These are phyloP conservation scores for Pleurozium schreberi DNA, from an alignment of 225 moss, liverwort and hornwort species.

Conservation along the genomic window DNA sequence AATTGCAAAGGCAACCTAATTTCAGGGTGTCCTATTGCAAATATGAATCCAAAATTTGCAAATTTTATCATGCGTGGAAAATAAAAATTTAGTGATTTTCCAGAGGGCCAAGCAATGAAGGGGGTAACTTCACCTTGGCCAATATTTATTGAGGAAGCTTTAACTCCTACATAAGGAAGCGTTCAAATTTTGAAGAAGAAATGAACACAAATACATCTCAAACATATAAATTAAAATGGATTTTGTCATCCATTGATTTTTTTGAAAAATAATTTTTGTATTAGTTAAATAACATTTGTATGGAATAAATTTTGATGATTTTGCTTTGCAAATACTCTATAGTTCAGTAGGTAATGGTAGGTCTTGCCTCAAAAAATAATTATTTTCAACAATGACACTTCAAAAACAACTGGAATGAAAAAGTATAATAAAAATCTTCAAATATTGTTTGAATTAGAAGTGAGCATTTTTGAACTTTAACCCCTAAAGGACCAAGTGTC, in stretches of 20 bases:
- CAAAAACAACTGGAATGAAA: no score
- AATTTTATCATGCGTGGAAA: no score
- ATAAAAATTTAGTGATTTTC: no score
- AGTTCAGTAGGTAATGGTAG: neutral
- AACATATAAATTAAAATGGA: neutral
- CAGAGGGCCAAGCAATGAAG: no score
- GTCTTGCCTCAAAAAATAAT: neutral
- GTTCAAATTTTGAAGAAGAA: neutral
- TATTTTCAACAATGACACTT: no score
- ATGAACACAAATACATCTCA: neutral
- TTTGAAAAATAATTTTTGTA: neutral
- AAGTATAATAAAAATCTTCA: neutral
- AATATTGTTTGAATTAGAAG: no score
- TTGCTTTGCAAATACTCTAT: neutral
- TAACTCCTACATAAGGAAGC: fast-evolving
- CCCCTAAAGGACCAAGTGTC: no score
- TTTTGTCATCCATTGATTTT: neutral
- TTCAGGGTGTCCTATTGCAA: no score
- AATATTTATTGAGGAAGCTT: neutral
- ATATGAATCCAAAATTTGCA: no score
- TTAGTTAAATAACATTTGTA: neutral
- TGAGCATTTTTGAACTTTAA: no score
- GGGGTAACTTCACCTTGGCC: no score
- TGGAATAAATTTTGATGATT: neutral
- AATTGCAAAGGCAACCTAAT: no score